Evolutionary conservation across 2,329 filamentous ascomycete species (phyloP).

Genomic region (Helicocarpus griseus): DNA sequence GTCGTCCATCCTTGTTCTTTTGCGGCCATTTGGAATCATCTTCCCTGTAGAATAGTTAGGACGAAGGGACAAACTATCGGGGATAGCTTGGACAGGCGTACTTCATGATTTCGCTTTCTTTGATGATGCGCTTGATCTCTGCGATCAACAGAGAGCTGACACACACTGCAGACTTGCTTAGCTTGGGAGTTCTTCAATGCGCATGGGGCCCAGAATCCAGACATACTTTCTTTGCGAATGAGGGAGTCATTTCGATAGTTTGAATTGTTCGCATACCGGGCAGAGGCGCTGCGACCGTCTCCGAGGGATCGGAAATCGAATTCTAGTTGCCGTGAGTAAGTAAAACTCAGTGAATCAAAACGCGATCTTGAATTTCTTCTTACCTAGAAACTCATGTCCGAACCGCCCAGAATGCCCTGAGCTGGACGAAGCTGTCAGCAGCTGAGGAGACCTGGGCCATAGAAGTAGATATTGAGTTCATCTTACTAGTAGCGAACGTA

Average conservation of each 20-base stretch:
- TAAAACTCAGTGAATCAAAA: conserved; percentile 8
- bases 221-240: conserved; percentile 97
- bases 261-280: conserved; percentile 97
- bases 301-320: conserved; percentile 92
- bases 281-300: conserved; percentile 85
- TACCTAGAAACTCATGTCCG: conserved; percentile 95
- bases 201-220: conserved; percentile 5
- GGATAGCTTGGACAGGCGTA: conserved; percentile 32
- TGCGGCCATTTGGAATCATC: conserved; percentile 97
- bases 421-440: conserved; percentile 45
- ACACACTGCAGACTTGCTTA: conserved; percentile 58
- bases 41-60: conserved; percentile 53
- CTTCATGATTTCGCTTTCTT: conserved; percentile 96
- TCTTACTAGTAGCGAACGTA: conserved; percentile 95
- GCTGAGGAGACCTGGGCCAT: conserved; percentile 29
- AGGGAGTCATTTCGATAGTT: conserved; percentile 98
- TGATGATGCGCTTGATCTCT: conserved; percentile 96
- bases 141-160: conserved; percentile 83
- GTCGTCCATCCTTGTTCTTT: conserved; percentile 97
- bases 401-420: conserved; percentile 96
- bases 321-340: conserved; percentile 46
- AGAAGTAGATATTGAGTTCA: conserved; percentile 11
- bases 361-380: conserved; percentile 14
- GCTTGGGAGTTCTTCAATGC: conserved; percentile 2
- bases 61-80: neutral